phyloP scores from a whole-genome alignment of 192 early-diverging fungal species.

The Podila minutissima region DNA sequence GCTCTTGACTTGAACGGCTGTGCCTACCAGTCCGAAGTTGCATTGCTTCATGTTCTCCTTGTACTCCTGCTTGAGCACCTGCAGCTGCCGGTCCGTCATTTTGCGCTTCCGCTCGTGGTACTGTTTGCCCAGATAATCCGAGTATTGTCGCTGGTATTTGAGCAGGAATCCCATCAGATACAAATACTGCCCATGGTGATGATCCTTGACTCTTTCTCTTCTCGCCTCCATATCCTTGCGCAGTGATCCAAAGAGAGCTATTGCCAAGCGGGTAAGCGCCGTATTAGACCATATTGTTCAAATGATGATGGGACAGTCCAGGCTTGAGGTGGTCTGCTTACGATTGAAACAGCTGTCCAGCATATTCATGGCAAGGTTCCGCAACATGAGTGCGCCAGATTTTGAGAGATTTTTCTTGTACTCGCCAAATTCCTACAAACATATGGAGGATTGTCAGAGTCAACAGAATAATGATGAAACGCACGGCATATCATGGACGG shows the following conservation, averaged over 20 bases:
- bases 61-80: conserved; percentile 11
- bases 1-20: conserved; percentile 29
- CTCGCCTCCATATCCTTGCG: conserved; percentile 51
- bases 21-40: conserved; percentile 53
- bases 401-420: conserved; percentile 28
- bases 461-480: not conserved
- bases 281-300: not conserved
- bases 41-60: conserved; percentile 10
- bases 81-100: not conserved
- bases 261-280: not conserved
- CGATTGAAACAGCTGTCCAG: conserved; percentile 60
- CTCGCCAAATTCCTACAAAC: conserved; percentile 30
- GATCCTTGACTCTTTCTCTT: conserved; percentile 50
- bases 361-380: conserved; percentile 33
- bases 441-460: not conserved
- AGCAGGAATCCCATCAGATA: conserved; percentile 54
- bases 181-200: conserved; percentile 51
- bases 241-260: conserved; percentile 50
- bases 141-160: conserved; percentile 34
- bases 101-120: conserved; percentile 18
- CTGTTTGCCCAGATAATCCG: conserved; percentile 21
- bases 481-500: not conserved
- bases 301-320: too few relatives aligned
- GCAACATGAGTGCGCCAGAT: conserved; percentile 18
- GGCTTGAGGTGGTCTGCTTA: conserved; percentile 5